Base-by-base conservation (phyloP, 257 asterid genomes). In the Striga asiatica region DNA sequence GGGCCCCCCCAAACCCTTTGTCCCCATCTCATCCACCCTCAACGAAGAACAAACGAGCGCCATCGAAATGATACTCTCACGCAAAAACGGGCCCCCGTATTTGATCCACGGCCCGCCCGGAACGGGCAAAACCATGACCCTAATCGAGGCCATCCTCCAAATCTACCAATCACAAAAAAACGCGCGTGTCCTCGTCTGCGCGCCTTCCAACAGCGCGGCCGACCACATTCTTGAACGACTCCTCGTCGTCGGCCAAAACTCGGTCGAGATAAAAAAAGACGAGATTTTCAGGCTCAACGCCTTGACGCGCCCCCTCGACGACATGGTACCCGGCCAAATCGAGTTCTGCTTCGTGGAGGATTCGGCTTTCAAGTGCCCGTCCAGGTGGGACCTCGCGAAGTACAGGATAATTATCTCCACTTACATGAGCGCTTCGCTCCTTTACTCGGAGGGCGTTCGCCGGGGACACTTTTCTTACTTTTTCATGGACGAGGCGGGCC, bases 401-500 rank as follows among this genome's bases (percentile, higher is more conserved):
- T 74, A 61, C 46, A 75, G 79, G 67, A 81, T 92, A 45, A 72
- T 92, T 20, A 55, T 92, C 62, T 84, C 95, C 3, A 92, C 99
- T 2, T 92, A 92, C 56, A 41, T 94, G 14, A 88, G 91, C 31
- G 76, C 97, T 17, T 79, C 71, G 38, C 76, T 57, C 63, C 84
- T 88, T 24, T 66, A 77, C 61, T 54, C 80, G 3, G 95, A 76
- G 73, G 97, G 96, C 60, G 60, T 88, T 21, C 69, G 1, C 34
- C 71, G 72, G 50, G 94, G 93, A 17, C 94, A 92, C 67, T 92
- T 92, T 67, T 76, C 93, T 2, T 79, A 82, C 56, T 63, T 92
- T 59, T 82, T 92, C 86, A 76, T 92, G 76, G 99, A 92, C 47
- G 99, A 92, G 76, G 99, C 99, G 3, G 99, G 93, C 29, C 99